phyloP scores from a whole-genome alignment of 495 filamentous ascomycete genomes.

The Penicillium chermesinum region DNA sequence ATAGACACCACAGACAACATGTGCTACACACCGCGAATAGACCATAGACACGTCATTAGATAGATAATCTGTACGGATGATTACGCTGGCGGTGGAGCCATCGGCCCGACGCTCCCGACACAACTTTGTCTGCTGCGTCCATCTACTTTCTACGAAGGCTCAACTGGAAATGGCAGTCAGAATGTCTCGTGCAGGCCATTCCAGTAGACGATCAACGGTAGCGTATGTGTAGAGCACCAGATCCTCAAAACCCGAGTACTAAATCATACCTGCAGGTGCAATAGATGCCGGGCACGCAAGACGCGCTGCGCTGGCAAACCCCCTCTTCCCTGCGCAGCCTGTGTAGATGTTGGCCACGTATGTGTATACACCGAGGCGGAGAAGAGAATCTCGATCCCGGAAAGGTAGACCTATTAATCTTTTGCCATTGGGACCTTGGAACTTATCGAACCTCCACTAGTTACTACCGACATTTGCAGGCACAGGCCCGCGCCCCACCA shows the following conservation, averaged over 20 bases:
- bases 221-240: constrained; percentile 19
- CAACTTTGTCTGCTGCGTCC: background rate
- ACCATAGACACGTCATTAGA: no score
- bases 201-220: constrained; percentile 27
- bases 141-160: no score
- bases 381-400: constrained; percentile 32
- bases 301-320: constrained; percentile 35
- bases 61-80: background rate
- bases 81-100: no score
- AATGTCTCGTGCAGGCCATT: constrained; percentile 14
- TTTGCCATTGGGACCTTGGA: background rate
- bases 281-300: constrained; percentile 34
- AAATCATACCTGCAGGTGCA: constrained; percentile 23
- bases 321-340: constrained; percentile 31
- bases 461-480: constrained; percentile 29
- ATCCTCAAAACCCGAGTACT: background rate
- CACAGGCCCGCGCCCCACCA: constrained; percentile 19
- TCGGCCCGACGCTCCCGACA: background rate
- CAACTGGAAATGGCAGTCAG: no score
- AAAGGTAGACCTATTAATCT: constrained; percentile 21
- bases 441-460: constrained; percentile 16
- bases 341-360: constrained; percentile 24
- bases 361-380: constrained; percentile 38
- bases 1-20: no score
- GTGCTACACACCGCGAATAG: no score